Conservation (phyloP, 352 stramenopile genomes). For the Thalassiosira hispida region DNA sequence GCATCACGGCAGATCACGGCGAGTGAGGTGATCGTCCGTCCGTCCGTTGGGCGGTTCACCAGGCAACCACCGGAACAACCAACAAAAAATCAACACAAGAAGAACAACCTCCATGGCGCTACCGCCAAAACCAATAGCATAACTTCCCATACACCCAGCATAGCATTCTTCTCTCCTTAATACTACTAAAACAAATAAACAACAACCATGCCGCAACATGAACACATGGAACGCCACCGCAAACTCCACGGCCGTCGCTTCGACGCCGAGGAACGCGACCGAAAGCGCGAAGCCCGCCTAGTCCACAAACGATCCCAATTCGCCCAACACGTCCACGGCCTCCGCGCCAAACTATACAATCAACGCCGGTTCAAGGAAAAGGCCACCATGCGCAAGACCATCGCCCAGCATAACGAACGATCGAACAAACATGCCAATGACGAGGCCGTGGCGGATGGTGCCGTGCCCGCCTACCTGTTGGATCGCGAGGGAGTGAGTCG, state of each 20-base stretch:
- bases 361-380: slow-evolving; percentile 99
- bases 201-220: slow-evolving; percentile 94
- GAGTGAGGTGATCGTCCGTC: too few species aligned
- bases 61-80: too few species aligned
- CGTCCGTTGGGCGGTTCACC: too few species aligned
- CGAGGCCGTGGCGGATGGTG: slow-evolving; percentile 94
- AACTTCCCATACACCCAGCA: too few species aligned
- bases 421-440: slow-evolving; percentile 99
- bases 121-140: too few species aligned
- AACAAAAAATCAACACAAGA: too few species aligned
- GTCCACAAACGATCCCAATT: slow-evolving; percentile 97
- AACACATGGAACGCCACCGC: slow-evolving; percentile 99
- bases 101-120: too few species aligned
- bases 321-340: slow-evolving; percentile 97
- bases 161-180: neutral
- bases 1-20: too few species aligned
- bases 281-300: slow-evolving; percentile 98
- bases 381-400: slow-evolving; percentile 99
- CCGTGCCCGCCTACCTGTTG: slow-evolving; percentile 98
- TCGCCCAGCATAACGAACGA: slow-evolving; percentile 98
- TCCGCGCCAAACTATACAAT: slow-evolving; percentile 99
- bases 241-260: slow-evolving; percentile 99
- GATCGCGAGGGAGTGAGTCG: slow-evolving; percentile 98
- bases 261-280: slow-evolving; percentile 94
- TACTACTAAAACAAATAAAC: slow-evolving; percentile 15